These are phyloP conservation scores for Dillenia suffruticosa DNA, from an alignment of 164 flowering plant genomes.

Conservation along the genomic window DNA sequence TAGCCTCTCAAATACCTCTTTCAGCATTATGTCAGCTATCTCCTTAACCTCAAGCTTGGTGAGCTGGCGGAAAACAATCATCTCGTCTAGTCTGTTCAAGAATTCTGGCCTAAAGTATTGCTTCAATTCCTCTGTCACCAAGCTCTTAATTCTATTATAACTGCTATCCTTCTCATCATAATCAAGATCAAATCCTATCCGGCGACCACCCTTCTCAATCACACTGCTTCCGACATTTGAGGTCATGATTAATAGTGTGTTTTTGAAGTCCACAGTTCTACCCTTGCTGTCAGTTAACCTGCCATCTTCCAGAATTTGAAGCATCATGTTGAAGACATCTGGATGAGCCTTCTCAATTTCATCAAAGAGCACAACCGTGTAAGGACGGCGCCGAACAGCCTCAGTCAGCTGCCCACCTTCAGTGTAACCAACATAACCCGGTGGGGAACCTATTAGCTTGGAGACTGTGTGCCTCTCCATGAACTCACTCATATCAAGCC, in stretches of 20 bases:
- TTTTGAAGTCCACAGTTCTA: slow-evolving; percentile 82
- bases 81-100: slow-evolving; percentile 80
- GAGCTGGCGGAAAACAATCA: slow-evolving; percentile 84
- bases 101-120: slow-evolving; percentile 86
- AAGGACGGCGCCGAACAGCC: slow-evolving; percentile 77
- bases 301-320: slow-evolving; percentile 89
- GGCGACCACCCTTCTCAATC: slow-evolving; percentile 73
- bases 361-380: slow-evolving; percentile 80
- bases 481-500: slow-evolving; percentile 94
- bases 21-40: slow-evolving; percentile 79
- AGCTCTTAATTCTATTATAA: slow-evolving; percentile 75
- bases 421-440: slow-evolving; percentile 84
- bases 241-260: slow-evolving; percentile 85
- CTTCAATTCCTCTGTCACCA: slow-evolving; percentile 76
- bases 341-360: slow-evolving; percentile 96
- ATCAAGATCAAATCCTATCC: slow-evolving; percentile 71
- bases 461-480: slow-evolving; percentile 92
- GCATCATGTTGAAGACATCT: slow-evolving; percentile 95
- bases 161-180: slow-evolving; percentile 75
- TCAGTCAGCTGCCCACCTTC: slow-evolving; percentile 94
- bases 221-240: slow-evolving; percentile 88
- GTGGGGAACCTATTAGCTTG: slow-evolving; percentile 89
- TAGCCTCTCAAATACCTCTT: slow-evolving; percentile 69
- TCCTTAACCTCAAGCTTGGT: slow-evolving; percentile 81
- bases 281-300: slow-evolving; percentile 90